Base-by-base conservation (phyloP, 78 protist genomes). In the Speleostelium caveatum region DNA sequence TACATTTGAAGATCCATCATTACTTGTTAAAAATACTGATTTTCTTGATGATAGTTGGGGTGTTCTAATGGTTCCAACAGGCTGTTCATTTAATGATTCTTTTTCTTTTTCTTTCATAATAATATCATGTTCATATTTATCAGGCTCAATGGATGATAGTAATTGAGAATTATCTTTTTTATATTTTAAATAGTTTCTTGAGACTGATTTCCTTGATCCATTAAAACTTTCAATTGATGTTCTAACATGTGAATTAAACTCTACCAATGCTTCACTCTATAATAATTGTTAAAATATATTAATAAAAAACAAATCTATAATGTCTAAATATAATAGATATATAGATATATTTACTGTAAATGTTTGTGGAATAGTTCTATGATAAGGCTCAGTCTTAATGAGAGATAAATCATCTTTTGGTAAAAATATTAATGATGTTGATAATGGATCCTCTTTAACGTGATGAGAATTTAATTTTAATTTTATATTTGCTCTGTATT, bases 121-220 rank as follows among this genome's bases (percentile, higher is more conserved):
- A 58, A 83, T 69, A 58, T 83, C 91, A 71, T 69, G 39, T 8
- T 83, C 91, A 58, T 69, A 83, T n/a, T 21, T 36, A 45, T 83
- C 91, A 24, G 67, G 42, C 19, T 67, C 73, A 65, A 55, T 42
- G n/a, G n/a, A 41, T 10, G 16, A 16, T n/a, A n/a, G n/a, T n/a
- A n/a, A n/a, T n/a, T n/a, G n/a, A 26, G 56, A 71, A n/a, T 62
- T 36, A 19, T 83, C 91, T 26, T 83, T 83, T 41, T 36, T 67
- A 45, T n/a, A 83, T 28, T 51, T 39, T 24, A 24, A 45, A 42
- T 83, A 83, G 12, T 69, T 69, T 26, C 72, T 24, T 3, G 56
- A 32, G 1, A 83, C 53, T 5, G 91, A 63, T 30, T 69, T 67
- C 14, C 91, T 24, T 28, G 91, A 79, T 35, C 71, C 91, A 22